Conservation (phyloP, 202 grass and related monocot species). For the Saccharum hybrid region DNA sequence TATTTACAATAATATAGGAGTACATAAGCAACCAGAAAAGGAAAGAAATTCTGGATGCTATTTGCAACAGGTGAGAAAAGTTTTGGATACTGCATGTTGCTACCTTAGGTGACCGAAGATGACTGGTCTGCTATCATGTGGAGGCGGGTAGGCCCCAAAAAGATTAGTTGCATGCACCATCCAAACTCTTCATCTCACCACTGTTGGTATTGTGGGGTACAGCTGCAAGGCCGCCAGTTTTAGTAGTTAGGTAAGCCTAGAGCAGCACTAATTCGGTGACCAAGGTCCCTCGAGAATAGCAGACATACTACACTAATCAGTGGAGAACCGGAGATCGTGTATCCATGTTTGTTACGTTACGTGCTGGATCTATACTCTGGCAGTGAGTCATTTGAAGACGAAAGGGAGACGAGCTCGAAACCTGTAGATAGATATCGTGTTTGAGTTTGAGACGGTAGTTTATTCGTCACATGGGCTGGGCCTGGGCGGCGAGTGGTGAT, state of each 20-base stretch:
- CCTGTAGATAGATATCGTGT: too few species aligned
- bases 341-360: too few species aligned
- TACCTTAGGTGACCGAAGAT: neutral
- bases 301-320: too few species aligned
- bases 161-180: conserved; percentile 9
- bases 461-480: too few species aligned
- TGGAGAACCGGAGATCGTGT: too few species aligned
- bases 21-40: neutral
- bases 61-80: neutral
- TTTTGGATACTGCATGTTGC: neutral
- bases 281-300: too few species aligned
- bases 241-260: neutral
- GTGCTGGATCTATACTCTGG: too few species aligned
- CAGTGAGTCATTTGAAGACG: too few species aligned
- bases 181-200: neutral
- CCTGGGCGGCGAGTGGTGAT: too few species aligned
- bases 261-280: neutral
- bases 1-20: too few species aligned
- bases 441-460: too few species aligned
- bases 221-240: neutral
- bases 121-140: neutral
- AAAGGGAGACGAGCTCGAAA: too few species aligned
- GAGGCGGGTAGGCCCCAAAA: neutral
- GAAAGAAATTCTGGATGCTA: neutral
- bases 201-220: conserved; percentile 3